These are phyloP conservation scores for Misopates orontium DNA, from an alignment of 257 asterid genomes.

Conservation along the genomic window DNA sequence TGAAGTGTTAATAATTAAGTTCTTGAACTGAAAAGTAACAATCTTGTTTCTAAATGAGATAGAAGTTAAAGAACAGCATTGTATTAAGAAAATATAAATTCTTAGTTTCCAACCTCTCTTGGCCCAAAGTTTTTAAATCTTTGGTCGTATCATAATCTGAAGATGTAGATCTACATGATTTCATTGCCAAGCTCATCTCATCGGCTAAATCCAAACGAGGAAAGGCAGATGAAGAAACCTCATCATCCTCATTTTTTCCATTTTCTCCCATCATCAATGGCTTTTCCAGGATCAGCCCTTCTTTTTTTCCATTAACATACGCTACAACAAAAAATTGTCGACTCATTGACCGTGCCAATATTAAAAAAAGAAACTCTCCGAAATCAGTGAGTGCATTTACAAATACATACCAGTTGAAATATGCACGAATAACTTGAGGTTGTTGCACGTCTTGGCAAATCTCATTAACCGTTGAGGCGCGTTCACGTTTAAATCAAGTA, in stretches of 20 bases:
- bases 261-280: slow-evolving; percentile 21
- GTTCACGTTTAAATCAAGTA: slow-evolving; percentile 25
- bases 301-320: slow-evolving; percentile 17
- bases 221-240: background rate
- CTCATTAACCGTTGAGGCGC: slow-evolving; percentile 27
- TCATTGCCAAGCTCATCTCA: slow-evolving; percentile 15
- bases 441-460: slow-evolving; percentile 28
- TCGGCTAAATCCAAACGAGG: slow-evolving; percentile 21
- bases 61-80: background rate
- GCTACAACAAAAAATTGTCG: background rate
- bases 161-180: background rate
- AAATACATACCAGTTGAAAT: slow-evolving; percentile 6
- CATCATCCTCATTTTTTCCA: slow-evolving; percentile 13
- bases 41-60: background rate
- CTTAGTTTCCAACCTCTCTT: slow-evolving; percentile 20
- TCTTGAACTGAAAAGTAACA: background rate
- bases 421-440: slow-evolving; percentile 18
- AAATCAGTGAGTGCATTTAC: no score
- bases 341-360: background rate
- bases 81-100: background rate
- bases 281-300: slow-evolving; percentile 17
- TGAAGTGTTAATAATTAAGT: background rate
- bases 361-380: background rate
- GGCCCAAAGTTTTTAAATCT: slow-evolving; percentile 9
- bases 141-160: background rate